These are phyloP conservation scores for Platanthera guangdongensis DNA, from an alignment of 106 monocot genomes.

Conservation along the genomic window DNA sequence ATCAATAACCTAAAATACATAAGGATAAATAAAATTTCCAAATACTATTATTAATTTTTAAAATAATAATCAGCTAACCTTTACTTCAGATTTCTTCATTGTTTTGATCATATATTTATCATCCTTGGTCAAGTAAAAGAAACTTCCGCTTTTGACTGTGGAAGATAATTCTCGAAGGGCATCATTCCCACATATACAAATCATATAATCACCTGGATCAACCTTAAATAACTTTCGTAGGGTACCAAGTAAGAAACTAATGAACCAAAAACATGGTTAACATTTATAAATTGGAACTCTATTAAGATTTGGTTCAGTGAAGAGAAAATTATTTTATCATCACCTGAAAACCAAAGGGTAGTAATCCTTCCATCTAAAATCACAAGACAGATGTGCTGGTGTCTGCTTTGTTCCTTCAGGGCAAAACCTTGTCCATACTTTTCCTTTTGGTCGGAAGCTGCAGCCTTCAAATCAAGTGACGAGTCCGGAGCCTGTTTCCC, in stretches of 20 bases:
- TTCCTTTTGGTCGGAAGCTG: constrained; percentile 78
- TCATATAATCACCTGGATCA: constrained; percentile 91
- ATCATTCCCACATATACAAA: constrained; percentile 87
- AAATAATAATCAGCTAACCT: constrained; percentile 33
- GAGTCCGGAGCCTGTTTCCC: constrained; percentile 38
- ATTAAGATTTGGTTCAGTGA: no score
- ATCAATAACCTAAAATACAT: no score
- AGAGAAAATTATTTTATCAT: background rate
- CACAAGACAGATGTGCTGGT: constrained; percentile 76
- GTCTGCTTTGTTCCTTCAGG: constrained; percentile 79
- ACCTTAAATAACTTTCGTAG: constrained; percentile 79
- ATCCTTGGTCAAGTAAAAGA: constrained; percentile 60
- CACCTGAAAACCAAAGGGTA: constrained; percentile 88
- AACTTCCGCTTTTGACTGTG: constrained; percentile 95
- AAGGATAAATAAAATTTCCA: no score
- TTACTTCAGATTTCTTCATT: constrained; percentile 93
- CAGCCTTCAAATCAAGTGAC: constrained; percentile 60
- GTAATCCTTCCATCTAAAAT: constrained; percentile 95
- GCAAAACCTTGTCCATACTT: constrained; percentile 82
- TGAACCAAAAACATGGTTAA: background rate
- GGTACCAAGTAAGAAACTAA: constrained; percentile 18
- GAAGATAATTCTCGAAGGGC: constrained; percentile 92
- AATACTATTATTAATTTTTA: no score
- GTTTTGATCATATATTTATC: constrained; percentile 20
- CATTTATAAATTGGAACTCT: background rate